These are phyloP conservation scores for Leptographium procerum DNA, from an alignment of 2,329 filamentous ascomycete species.

Conservation along the genomic window DNA sequence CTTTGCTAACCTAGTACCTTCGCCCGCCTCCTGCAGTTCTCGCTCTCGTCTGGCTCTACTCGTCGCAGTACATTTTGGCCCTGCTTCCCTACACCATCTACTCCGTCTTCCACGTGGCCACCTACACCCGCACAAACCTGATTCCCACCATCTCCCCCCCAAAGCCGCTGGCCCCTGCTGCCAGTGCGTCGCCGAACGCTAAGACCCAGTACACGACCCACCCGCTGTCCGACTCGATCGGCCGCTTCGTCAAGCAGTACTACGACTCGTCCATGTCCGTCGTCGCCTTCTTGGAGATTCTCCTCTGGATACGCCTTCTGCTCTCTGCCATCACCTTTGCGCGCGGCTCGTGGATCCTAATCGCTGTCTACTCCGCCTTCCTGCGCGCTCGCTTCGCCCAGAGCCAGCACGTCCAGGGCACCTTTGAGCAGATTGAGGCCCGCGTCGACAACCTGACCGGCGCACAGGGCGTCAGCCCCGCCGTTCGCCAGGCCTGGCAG, in stretches of 20 bases:
- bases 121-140: slow-evolving; percentile 87
- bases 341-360: slow-evolving; percentile 80
- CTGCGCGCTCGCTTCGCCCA: slow-evolving; percentile 81
- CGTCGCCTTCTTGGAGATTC: slow-evolving; percentile 79
- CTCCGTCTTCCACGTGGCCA: slow-evolving; percentile 96
- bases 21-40: slow-evolving; percentile 49
- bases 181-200: slow-evolving; percentile 42
- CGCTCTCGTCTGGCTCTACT: slow-evolving; percentile 90
- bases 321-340: slow-evolving; percentile 77
- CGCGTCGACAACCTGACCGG: slow-evolving; percentile 72
- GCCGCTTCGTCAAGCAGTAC: slow-evolving; percentile 92
- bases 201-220: slow-evolving; percentile 44
- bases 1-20: slow-evolving; percentile 10
- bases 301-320: slow-evolving; percentile 73
- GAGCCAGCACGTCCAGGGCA: slow-evolving; percentile 83
- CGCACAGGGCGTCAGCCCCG: slow-evolving; percentile 77
- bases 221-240: slow-evolving; percentile 70
- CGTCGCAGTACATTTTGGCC: slow-evolving; percentile 78
- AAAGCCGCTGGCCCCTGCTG: slow-evolving; percentile 38
- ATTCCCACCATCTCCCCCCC: slow-evolving; percentile 75
- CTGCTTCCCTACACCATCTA: slow-evolving; percentile 93
- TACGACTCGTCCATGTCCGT: slow-evolving; percentile 94
- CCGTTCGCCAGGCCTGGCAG: slow-evolving; percentile 69
- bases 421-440: slow-evolving; percentile 60
- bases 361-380: slow-evolving; percentile 81